These are phyloP conservation scores for Lentinula detonsa DNA, from an alignment of 768 basidiomycete genomes.

Conservation along the genomic window DNA sequence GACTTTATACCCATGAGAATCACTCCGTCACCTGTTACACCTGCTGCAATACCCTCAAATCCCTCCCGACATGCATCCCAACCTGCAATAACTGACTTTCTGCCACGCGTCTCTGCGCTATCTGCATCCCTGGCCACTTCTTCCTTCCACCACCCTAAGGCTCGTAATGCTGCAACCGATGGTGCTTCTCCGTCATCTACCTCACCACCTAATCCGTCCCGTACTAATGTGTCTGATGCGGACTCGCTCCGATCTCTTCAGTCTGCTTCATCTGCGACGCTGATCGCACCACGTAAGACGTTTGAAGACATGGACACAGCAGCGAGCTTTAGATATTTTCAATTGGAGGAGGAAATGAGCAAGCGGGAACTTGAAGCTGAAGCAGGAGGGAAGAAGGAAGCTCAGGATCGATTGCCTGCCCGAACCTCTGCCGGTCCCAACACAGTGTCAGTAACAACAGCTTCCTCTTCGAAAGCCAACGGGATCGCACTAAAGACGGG, in stretches of 20 bases:
- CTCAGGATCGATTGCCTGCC: neutral
- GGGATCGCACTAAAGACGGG: neutral
- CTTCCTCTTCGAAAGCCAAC: neutral
- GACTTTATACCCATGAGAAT: slow-evolving; percentile 31
- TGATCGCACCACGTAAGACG: neutral
- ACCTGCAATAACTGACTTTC: neutral
- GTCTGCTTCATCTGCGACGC: slow-evolving; percentile 4
- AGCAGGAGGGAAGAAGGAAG: neutral
- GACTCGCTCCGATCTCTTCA: slow-evolving; percentile 5
- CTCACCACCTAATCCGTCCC: neutral
- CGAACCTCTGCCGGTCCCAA: neutral
- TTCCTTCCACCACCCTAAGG: slow-evolving; percentile 26
- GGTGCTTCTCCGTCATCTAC: neutral
- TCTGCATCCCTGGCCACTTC: slow-evolving; percentile 41
- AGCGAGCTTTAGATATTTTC: slow-evolving; percentile 7
- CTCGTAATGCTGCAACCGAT: slow-evolving; percentile 7
- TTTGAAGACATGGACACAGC: slow-evolving; percentile 6
- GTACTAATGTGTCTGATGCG: neutral
- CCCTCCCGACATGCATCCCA: slow-evolving; percentile 19
- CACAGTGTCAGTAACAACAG: neutral
- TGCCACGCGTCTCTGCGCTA: slow-evolving; percentile 33
- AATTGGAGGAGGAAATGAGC: slow-evolving; percentile 9
- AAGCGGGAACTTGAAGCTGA: neutral
- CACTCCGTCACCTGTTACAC: neutral
- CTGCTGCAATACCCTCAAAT: slow-evolving; percentile 9